Conservation (phyloP, 2,329 filamentous ascomycete genomes). For the Botrytis elliptica region DNA sequence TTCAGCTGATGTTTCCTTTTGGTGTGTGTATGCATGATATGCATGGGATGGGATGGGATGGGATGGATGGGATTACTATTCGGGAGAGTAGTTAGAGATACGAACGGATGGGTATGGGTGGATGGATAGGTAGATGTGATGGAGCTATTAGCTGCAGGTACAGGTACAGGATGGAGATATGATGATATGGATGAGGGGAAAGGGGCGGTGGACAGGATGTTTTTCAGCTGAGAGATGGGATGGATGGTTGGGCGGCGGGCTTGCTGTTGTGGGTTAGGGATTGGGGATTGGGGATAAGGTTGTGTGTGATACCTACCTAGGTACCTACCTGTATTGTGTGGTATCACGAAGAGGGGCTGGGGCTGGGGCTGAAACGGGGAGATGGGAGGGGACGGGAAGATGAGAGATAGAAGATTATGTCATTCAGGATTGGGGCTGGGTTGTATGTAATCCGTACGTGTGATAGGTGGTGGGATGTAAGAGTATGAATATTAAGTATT, state of each 20-base stretch:
- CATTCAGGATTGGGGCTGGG: neutral
- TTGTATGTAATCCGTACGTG: neutral
- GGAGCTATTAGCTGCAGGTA: neutral
- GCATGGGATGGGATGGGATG: neutral
- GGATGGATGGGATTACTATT: neutral
- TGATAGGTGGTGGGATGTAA: no score
- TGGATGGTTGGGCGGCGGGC: neutral
- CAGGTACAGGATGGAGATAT: neutral
- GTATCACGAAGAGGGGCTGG: neutral
- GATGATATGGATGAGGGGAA: neutral
- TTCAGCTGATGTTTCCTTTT: neutral
- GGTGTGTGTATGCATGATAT: neutral
- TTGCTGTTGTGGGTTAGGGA: neutral
- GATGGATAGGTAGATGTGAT: neutral
- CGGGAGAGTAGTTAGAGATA: neutral
- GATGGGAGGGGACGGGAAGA: neutral
- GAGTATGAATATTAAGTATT: no score
- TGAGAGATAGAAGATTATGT: neutral
- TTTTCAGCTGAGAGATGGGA: neutral
- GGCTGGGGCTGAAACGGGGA: neutral
- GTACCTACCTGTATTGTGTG: neutral
- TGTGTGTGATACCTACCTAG: no score
- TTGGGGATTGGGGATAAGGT: neutral
- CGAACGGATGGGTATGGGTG: neutral
- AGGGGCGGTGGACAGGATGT: neutral